Base-by-base conservation (phyloP, 1,139 yeast species). In the Protomyces inouyei region DNA sequence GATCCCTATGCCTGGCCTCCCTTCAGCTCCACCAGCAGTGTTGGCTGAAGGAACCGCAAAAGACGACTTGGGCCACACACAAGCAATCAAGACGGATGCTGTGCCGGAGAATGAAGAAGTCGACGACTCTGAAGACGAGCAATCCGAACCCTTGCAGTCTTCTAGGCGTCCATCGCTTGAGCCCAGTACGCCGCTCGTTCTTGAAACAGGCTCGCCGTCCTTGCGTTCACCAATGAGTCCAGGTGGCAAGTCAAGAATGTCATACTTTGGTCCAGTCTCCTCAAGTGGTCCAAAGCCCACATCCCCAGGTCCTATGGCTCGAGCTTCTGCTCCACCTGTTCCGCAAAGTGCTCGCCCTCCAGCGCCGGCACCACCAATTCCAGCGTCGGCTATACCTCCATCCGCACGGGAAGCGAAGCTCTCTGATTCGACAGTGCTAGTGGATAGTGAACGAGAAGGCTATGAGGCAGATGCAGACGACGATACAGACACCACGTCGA, bases 1-100 rank as follows among this genome's bases (percentile, higher is more conserved):
- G 18, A 72, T 83, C 70, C 86, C 87, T 10, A 78, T 80, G 72
- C 82, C 83, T 0, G 72, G 71, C 40, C 73, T 78, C 2, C 72
- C 76, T 54, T 73, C 75, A 23, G 25, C 43, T n/a, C 64, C 36
- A 16, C 25, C 43, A 14, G 45, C 60, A 3, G 32, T 28, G 8
- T 28, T 28, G 32, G 32, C 32, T 28, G 32, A 28, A n/a, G 57
- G 16, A 16, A 40, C 38, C 6, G 38, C 59, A 4, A 53, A 59
- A n/a, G 57, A 56, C 16, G 52, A n/a, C 6, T 57, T 25, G 4
- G 63, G 35, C 4, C 21, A 32, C 37, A 16, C 14, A 45, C 23
- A 21, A n/a, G 35, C 36, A 36, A 14, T n/a, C 32, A 28, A 28
- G 8, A 6, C 8, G 32, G 32, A 28, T 28, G 32, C 32, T 6